Conservation (phyloP, 2,329 filamentous ascomycete genomes). For the Stemphylium beticola region DNA sequence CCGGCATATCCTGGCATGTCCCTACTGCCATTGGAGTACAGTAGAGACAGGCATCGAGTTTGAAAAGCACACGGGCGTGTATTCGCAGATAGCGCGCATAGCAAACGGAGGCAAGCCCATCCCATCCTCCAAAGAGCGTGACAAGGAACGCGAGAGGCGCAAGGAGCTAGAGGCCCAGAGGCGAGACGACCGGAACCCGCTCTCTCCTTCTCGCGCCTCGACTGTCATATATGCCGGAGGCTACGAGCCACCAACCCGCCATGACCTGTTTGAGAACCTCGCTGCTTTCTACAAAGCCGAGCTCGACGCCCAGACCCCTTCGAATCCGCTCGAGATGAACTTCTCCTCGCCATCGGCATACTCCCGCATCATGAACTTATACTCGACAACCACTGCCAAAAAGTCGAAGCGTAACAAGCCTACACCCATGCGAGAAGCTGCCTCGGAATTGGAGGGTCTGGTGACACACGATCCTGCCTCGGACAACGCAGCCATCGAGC, state of each 20-base stretch:
- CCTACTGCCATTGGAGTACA: constrained; percentile 92
- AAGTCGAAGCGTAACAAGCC: constrained; percentile 67
- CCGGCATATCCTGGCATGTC: constrained; percentile 82
- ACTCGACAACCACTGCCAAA: constrained; percentile 65
- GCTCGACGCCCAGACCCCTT: constrained; percentile 63
- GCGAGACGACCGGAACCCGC: constrained; percentile 20
- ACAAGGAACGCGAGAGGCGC: constrained; percentile 48
- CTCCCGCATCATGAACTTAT: constrained; percentile 89
- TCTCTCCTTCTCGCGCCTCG: constrained; percentile 28
- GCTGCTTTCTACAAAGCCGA: constrained; percentile 83
- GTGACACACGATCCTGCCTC: constrained; percentile 64
- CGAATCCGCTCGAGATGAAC: constrained; percentile 57
- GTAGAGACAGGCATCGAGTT: constrained; percentile 89
- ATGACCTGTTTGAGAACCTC: constrained; percentile 76
- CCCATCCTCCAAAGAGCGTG: constrained; percentile 49
- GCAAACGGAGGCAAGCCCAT: constrained; percentile 57
- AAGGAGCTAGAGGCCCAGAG: constrained; percentile 37
- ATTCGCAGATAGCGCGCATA: constrained; percentile 76
- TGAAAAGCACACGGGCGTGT: constrained; percentile 85
- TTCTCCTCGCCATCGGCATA: constrained; percentile 80
- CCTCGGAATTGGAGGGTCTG: constrained; percentile 73
- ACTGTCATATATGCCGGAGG: constrained; percentile 12
- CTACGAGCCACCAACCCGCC: constrained; percentile 59
- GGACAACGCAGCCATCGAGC: constrained; percentile 65
- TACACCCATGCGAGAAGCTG: constrained; percentile 80